phyloP scores from a whole-genome alignment of 2,329 filamentous ascomycete genomes.

The Sarocladium kiliense region DNA sequence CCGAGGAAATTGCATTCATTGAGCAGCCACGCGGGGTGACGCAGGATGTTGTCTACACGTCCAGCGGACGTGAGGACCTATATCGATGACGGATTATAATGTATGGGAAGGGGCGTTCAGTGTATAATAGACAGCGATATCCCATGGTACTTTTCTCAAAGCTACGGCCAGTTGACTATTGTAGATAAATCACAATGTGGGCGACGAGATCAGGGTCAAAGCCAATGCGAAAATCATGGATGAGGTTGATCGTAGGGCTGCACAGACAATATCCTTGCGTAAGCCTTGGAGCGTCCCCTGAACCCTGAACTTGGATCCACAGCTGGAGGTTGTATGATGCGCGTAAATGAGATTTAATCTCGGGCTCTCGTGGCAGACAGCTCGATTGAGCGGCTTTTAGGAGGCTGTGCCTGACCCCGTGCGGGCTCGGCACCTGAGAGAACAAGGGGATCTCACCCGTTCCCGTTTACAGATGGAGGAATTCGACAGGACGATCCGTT shows the following conservation, averaged over 20 bases:
- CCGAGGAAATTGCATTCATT: constrained; percentile 37
- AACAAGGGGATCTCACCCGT: background rate
- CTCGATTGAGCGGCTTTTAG: background rate
- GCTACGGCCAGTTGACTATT: no score
- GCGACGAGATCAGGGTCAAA: no score
- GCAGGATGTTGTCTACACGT: constrained; percentile 41
- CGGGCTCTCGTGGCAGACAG: background rate
- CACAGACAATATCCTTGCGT: no score
- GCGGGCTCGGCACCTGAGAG: background rate
- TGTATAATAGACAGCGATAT: constrained; percentile 6
- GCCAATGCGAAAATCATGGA: no score
- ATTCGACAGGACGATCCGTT: background rate
- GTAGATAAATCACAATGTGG: no score
- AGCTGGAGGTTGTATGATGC: background rate
- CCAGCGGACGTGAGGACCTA: constrained; percentile 30
- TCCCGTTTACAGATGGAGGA: background rate
- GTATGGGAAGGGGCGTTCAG: background rate
- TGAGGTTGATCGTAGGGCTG: no score
- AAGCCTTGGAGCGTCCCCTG: background rate
- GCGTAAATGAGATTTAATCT: background rate
- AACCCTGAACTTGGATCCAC: background rate
- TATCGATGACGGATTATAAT: constrained; percentile 25
- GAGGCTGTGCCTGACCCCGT: background rate
- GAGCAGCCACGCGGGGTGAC: constrained; percentile 35
- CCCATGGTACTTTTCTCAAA: no score